Evolutionary conservation across 306 rosid species (phyloP), one percentile per base, ranked within the genome.

Genomic region (Fagus sylvatica): DNA sequence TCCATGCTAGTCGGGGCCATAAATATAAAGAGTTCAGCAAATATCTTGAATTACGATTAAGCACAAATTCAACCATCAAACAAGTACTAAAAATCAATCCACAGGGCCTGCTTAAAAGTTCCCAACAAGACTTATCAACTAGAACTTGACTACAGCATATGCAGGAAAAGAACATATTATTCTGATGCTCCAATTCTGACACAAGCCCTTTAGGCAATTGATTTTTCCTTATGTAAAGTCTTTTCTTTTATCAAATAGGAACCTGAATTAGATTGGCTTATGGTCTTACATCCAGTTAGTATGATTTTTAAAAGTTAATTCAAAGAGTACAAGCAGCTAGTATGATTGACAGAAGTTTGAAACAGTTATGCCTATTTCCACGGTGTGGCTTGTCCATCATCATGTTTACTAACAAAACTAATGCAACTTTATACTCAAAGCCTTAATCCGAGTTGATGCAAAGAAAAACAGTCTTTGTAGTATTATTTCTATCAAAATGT

Each of bases 311-410:
- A 60, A 43, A 8, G 41, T 41, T 40, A 39, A 6, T 43, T 28
- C 19, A n/a, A 72, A 60, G 79, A 68, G 10, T 53, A 57, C 59
- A 33, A 67, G 59, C 57, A 11, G 60, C 39, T 41, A 69, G 37
- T 19, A 22, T n/a, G 74, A 72, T 43, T 39, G 75, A 74, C 57
- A 36, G n/a, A 36, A 36, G 46, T 64, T 34, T 36, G 69, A 6
- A 34, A 64, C 22, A 16, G 5, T 5, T 64, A 0, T 36, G 46
- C 69, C 19, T 64, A 34, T 34, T 7, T 34, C 69, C 69, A 43
- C 13, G 15, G 0, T 64, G 5, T 5, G 69, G 39, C 4, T 64
- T 64, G 69, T 3, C 16, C 17, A 59, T 28, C 4, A 4, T 59
- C 15, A 30, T 19, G 28, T 59, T 34, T 12, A 64, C 13, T 62